Base-by-base conservation (phyloP, 2,329 filamentous ascomycete species). In the Colletotrichum gigasporum region DNA sequence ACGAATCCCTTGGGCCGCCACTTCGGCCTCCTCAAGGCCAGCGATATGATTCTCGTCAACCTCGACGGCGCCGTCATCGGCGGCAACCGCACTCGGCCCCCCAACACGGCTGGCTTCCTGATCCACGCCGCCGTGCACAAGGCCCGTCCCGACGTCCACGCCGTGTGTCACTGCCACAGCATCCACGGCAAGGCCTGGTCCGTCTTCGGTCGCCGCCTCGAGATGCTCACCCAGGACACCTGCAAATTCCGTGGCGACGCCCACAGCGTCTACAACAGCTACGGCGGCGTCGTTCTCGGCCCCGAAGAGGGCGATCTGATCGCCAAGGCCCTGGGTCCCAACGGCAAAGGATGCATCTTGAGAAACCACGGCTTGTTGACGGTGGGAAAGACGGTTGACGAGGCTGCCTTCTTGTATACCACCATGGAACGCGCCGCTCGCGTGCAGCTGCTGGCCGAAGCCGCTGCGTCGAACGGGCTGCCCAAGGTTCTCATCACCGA, bases 301-400 rank as follows among this genome's bases (percentile, higher is more conserved):
- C 67, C 86, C 77, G 73, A 91, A 52, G 90, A 93, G 72, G 90
- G 90, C 0, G 76, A 83, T 51, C 79, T 84, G 18, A 86, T 93
- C 47, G 90, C 90, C 0, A 78, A 77, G 3, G 86, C 89, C 0
- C 77, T 93, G 5, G 91, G 90, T 0, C 67, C 68, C 2, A 74
- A 79, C 0, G 85, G 84, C 63, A 90, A 84, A 72, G 89, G 83
- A 1, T 81, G 87, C 68, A 90, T 92, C 32, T 75, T 93, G 47
- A 80, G 88, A 60, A 93, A 93, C 72, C 91, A 93, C 69, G 91
- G 91, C 0, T 75, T 93, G 11, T 70, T 93, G 51, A 92, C 90
- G 0, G 89, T 91, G 0, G 91, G 91, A 0, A 70, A 74, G 4
- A 93, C 90, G 0, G 90, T 93, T 2, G 91, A 93, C 68, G 91